Conservation (phyloP, 495 filamentous ascomycete genomes). For the Emericellopsis terricola region DNA sequence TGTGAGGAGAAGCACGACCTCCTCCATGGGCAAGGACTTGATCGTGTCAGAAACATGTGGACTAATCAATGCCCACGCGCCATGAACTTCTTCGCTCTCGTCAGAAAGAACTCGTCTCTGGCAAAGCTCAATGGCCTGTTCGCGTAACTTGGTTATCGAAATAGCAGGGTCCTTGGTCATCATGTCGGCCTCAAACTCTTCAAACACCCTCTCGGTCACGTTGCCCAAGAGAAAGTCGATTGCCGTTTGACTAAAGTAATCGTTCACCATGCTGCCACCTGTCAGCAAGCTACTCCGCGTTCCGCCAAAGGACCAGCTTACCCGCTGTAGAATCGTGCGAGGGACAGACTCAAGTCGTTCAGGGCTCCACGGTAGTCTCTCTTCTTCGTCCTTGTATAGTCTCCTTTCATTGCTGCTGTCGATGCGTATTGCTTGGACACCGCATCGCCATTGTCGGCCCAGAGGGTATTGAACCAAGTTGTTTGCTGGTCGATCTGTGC, state of each 20-base stretch:
- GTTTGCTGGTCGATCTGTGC: conserved; percentile 52
- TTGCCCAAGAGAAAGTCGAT: conserved; percentile 93
- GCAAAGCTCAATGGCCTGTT: conserved; percentile 75
- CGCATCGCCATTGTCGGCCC: conserved; percentile 85
- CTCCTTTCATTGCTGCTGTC: conserved; percentile 84
- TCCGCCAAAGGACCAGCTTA: too few species aligned
- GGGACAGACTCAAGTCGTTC: conserved; percentile 79
- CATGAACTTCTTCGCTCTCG: conserved; percentile 61
- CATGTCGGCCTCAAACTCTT: conserved; percentile 80
- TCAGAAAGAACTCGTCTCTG: conserved; percentile 73
- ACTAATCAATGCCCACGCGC: conserved; percentile 62
- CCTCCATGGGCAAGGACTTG: conserved; percentile 59
- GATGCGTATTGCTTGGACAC: conserved; percentile 66
- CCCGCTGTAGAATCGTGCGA: conserved; percentile 52
- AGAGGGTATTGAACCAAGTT: conserved; percentile 83
- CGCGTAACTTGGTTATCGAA: conserved; percentile 62
- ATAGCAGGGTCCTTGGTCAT: conserved; percentile 77
- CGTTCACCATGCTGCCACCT: conserved; percentile 87
- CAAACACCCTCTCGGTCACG: conserved; percentile 63
- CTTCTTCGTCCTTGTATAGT: conserved; percentile 82
- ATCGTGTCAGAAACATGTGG: conserved; percentile 38
- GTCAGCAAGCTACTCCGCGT: too few species aligned
- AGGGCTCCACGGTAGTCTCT: conserved; percentile 81
- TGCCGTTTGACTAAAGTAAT: conserved; percentile 85
- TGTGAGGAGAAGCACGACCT: conserved; percentile 72